phyloP scores from a whole-genome alignment of 148 eudicot genomes.

The Camellia lanceoleosa region DNA sequence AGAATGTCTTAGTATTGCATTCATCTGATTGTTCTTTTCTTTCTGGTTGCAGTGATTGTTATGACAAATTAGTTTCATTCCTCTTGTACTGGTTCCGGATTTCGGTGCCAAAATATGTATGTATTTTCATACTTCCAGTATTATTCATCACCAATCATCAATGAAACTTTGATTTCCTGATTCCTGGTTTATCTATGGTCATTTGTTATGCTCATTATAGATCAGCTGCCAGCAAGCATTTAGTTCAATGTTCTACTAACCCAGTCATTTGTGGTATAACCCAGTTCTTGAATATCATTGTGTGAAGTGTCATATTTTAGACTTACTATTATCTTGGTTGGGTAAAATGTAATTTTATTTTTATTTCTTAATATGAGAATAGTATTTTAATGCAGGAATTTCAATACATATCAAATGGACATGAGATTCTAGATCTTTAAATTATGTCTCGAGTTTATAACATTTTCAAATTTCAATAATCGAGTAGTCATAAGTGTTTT shows the following conservation, averaged over 20 bases:
- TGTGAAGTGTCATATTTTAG: no score
- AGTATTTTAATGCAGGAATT: no score
- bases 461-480: no score
- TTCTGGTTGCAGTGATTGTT: slow-evolving; percentile 68
- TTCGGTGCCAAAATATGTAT: slow-evolving; percentile 63
- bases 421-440: no score
- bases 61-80: slow-evolving; percentile 71
- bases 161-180: background rate
- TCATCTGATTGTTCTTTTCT: slow-evolving; percentile 7
- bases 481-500: no score
- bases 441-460: no score
- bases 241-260: background rate
- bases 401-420: no score
- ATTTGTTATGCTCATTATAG: background rate
- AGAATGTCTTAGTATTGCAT: background rate
- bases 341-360: no score
- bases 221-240: background rate
- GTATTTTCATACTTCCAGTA: slow-evolving; percentile 21
- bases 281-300: no score
- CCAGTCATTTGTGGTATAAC: no score
- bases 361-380: no score
- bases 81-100: slow-evolving; percentile 92
- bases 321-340: no score
- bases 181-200: background rate
- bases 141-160: background rate